Percentiles rank a stretch among this genome's conserved stretches.
Evolutionary conservation across 305 asterid species (phyloP).

Genomic region (Fraxinus baroniana): DNA sequence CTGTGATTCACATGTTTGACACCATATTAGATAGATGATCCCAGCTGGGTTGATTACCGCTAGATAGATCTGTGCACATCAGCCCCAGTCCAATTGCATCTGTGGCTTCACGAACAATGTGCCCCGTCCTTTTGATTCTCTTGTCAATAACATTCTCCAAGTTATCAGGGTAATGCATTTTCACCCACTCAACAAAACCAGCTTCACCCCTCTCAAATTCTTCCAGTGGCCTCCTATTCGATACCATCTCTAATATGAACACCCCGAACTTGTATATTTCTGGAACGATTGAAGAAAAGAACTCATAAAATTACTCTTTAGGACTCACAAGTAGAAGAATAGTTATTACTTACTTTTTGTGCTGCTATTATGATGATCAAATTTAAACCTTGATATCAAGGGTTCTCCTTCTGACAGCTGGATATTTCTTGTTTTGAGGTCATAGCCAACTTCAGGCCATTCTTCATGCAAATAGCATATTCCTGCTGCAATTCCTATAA

Average conservation of each 20-base stretch:
- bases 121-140: constrained; percentile 39
- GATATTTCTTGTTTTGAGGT: constrained; percentile 37
- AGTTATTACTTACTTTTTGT: constrained; percentile 33
- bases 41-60: constrained; percentile 40
- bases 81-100: constrained; percentile 37
- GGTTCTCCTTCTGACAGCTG: constrained; percentile 41
- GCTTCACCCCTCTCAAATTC: constrained; percentile 33
- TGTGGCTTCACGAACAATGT: constrained; percentile 28
- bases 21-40: constrained; percentile 31
- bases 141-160: constrained; percentile 43
- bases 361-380: constrained; percentile 30
- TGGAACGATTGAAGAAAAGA: constrained; percentile 16
- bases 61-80: constrained; percentile 44
- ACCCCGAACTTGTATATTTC: constrained; percentile 42
- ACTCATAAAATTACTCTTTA: not conserved
- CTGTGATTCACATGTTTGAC: constrained; percentile 18
- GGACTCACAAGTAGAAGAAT: not conserved
- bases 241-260: constrained; percentile 44
- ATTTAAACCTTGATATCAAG: constrained; percentile 40
- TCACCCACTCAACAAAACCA: constrained; percentile 46
- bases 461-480: constrained; percentile 41
- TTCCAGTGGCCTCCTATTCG: constrained; percentile 32
- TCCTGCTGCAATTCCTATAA: constrained; percentile 33
- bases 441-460: constrained; percentile 41
- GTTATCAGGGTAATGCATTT: constrained; percentile 34